phyloP scores from a whole-genome alignment of 768 basidiomycete species.

The Podaxis sp. region DNA sequence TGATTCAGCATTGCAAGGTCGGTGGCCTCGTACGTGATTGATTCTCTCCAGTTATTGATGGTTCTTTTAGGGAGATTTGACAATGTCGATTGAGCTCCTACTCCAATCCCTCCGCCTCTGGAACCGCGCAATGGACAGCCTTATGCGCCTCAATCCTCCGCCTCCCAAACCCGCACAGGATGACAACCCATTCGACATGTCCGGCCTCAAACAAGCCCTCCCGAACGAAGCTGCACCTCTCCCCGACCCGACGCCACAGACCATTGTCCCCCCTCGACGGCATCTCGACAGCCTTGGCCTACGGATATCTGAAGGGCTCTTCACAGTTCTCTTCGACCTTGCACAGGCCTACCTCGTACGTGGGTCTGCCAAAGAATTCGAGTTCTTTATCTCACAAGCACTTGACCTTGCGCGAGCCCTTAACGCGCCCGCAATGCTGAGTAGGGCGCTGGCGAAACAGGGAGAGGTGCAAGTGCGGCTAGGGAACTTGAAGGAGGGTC shows the following conservation, averaged over 20 bases:
- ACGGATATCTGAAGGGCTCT: conserved; percentile 64
- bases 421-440: conserved; percentile 60
- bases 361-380: conserved; percentile 82
- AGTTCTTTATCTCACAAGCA: conserved; percentile 81
- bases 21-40: conserved; percentile 14
- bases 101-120: conserved; percentile 75
- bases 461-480: conserved; percentile 72
- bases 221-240: conserved; percentile 22
- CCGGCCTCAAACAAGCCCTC: conserved; percentile 40
- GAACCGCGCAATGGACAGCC: conserved; percentile 73
- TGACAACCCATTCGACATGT: conserved; percentile 60
- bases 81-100: conserved; percentile 52
- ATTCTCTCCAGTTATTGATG: background rate
- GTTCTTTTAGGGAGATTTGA: conserved; percentile 55
- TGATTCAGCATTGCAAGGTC: conserved; percentile 69
- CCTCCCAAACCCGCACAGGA: conserved; percentile 30
- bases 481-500: conserved; percentile 56
- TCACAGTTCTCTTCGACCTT: conserved; percentile 64
- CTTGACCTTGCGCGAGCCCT: conserved; percentile 68
- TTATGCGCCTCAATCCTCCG: conserved; percentile 55
- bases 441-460: conserved; percentile 63
- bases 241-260: conserved; percentile 21
- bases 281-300: conserved; percentile 47
- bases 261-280: conserved; percentile 26
- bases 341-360: conserved; percentile 62